These are phyloP conservation scores for Penstemon eatonii DNA, from an alignment of 257 asterid genomes.

Conservation along the genomic window DNA sequence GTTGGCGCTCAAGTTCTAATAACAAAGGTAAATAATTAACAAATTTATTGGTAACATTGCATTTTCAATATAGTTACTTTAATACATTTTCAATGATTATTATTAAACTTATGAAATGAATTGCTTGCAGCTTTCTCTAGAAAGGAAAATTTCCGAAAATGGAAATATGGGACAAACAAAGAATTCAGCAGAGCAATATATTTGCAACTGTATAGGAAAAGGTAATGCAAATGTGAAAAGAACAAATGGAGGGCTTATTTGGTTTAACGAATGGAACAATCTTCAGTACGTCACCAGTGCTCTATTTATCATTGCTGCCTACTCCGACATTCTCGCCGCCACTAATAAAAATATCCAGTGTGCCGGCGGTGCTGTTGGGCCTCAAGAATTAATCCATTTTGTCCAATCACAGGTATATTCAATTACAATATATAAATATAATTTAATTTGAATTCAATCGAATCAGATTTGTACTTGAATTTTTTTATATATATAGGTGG, in stretches of 20 bases:
- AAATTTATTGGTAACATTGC: neutral
- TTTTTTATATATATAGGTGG: slow-evolving; percentile 36
- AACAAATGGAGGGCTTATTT: slow-evolving; percentile 48
- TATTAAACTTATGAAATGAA: neutral
- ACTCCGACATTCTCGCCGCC: slow-evolving; percentile 38
- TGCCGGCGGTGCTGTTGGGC: slow-evolving; percentile 27
- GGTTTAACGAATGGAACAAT: slow-evolving; percentile 48
- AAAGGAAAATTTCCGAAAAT: slow-evolving; percentile 24
- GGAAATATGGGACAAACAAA: slow-evolving; percentile 34
- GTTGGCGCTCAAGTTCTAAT: slow-evolving; percentile 53
- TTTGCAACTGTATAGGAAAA: slow-evolving; percentile 54
- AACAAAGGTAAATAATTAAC: slow-evolving; percentile 37
- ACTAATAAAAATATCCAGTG: slow-evolving; percentile 35
- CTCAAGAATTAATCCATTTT: slow-evolving; percentile 33
- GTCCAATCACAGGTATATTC: slow-evolving; percentile 46
- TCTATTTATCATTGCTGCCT: slow-evolving; percentile 38
- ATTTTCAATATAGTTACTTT: no score
- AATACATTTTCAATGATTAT: no score
- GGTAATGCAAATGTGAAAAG: slow-evolving; percentile 39
- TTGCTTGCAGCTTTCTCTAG: slow-evolving; percentile 37
- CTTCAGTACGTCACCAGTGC: slow-evolving; percentile 62
- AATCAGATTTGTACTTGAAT: no score
- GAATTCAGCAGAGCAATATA: slow-evolving; percentile 41
- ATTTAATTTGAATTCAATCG: neutral
- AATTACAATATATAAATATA: neutral